phyloP scores from a whole-genome alignment of 2,329 filamentous ascomycete genomes.

The Penicillium sclerotiorum region DNA sequence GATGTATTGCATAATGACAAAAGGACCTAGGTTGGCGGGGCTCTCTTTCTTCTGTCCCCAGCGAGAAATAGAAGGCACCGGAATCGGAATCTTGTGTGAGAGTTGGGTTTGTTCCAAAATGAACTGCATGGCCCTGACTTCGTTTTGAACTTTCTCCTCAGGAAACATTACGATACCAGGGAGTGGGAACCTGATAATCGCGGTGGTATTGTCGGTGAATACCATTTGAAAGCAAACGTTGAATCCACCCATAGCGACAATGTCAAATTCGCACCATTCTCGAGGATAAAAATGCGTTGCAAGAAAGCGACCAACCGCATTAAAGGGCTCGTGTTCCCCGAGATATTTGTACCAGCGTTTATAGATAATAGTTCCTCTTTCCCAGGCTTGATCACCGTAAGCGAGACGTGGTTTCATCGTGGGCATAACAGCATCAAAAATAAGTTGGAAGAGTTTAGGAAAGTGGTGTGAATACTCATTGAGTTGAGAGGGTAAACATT shows the following conservation, averaged over 20 bases:
- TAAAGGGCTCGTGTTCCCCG: not conserved
- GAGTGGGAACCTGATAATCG: conserved; percentile 24
- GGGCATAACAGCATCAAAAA: too few species aligned
- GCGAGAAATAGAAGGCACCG: not conserved
- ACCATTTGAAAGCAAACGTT: conserved; percentile 27
- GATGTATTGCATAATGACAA: conserved; percentile 39
- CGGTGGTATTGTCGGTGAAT: conserved; percentile 15
- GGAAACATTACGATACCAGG: conserved; percentile 23
- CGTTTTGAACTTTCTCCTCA: conserved; percentile 27
- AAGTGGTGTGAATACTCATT: too few species aligned
- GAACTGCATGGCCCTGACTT: conserved; percentile 15
- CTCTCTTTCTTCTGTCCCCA: conserved; percentile 2
- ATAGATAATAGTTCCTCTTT: not conserved
- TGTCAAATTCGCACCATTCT: not conserved
- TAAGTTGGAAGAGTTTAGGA: too few species aligned
- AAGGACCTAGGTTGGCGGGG: conserved; percentile 30
- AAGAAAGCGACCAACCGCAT: not conserved
- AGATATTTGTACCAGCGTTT: not conserved
- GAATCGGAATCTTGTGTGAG: conserved; percentile 7
- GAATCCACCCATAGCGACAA: conserved; percentile 18
- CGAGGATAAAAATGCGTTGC: not conserved
- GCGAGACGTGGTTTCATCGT: not conserved
- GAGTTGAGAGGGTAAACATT: too few species aligned
- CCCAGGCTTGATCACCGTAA: not conserved
- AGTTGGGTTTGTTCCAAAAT: conserved; percentile 3